phyloP scores from a whole-genome alignment of 2,329 filamentous ascomycete species.

The Alternaria triticina region DNA sequence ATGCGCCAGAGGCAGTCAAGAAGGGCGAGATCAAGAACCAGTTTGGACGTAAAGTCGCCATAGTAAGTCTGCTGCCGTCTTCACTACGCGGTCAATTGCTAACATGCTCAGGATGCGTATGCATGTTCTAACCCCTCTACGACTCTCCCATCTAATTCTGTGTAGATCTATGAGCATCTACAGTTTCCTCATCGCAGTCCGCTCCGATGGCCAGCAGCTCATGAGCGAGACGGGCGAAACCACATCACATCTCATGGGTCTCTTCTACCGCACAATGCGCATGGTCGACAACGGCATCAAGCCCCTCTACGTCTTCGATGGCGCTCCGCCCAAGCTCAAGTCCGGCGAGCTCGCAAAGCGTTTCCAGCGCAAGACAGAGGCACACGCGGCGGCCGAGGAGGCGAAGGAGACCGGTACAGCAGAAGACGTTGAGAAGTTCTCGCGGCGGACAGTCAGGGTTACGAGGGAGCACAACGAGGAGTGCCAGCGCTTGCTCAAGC shows the following conservation, averaged over 20 bases:
- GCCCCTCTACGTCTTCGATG: slow-evolving; percentile 96
- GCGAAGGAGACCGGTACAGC: slow-evolving; percentile 97
- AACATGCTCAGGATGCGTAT: slow-evolving; percentile 55
- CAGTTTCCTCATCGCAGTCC: slow-evolving; percentile 96
- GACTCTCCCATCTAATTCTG: slow-evolving; percentile 14
- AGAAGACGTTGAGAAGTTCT: slow-evolving; percentile 98
- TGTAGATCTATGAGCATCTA: slow-evolving; percentile 95
- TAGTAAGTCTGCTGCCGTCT: slow-evolving; percentile 64
- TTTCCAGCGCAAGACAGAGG: slow-evolving; percentile 92
- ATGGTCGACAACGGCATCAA: slow-evolving; percentile 99
- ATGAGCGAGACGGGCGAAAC: slow-evolving; percentile 95
- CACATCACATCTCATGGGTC: slow-evolving; percentile 97
- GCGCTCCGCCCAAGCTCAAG: slow-evolving; percentile 95
- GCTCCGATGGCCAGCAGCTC: slow-evolving; percentile 94
- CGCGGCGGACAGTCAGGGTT: slow-evolving; percentile 86
- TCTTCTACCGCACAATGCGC: slow-evolving; percentile 98
- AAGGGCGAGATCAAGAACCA: slow-evolving; percentile 98
- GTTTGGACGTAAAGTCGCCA: slow-evolving; percentile 97
- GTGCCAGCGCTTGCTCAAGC: slow-evolving; percentile 85
- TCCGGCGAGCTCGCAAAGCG: slow-evolving; percentile 96
- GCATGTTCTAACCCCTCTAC: slow-evolving; percentile 3
- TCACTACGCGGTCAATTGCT: slow-evolving; percentile 10
- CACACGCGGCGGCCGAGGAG: slow-evolving; percentile 87
- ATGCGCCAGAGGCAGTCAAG: slow-evolving; percentile 94
- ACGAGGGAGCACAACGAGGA: slow-evolving; percentile 97